Evolutionary conservation across 768 basidiomycete species (phyloP).

Genomic region (Lepiota venenata): DNA sequence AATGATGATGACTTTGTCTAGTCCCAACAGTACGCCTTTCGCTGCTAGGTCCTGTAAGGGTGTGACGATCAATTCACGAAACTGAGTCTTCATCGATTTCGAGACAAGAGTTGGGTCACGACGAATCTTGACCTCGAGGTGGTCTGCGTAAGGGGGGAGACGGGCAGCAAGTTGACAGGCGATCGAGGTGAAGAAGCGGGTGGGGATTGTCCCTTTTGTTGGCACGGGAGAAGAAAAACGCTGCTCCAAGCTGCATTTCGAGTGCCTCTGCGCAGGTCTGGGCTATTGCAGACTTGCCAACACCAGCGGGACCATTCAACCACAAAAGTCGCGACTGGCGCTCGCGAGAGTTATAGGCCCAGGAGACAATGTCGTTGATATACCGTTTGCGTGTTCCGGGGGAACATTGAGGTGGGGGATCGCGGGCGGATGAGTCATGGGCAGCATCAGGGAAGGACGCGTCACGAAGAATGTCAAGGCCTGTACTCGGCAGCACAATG

Average conservation of each 20-base stretch:
- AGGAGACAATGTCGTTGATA: too few species aligned
- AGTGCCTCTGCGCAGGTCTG: background rate
- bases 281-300: background rate
- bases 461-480: too few species aligned
- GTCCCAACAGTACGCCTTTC: background rate
- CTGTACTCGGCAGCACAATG: too few species aligned
- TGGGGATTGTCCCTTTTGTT: background rate
- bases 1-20: conserved; percentile 13
- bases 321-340: background rate
- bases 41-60: background rate
- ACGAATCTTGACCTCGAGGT: too few species aligned
- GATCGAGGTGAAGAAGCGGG: background rate
- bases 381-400: too few species aligned
- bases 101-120: background rate
- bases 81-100: background rate
- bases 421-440: too few species aligned
- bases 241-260: background rate
- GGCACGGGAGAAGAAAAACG: background rate
- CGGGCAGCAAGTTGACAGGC: conserved; percentile 1
- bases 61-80: background rate
- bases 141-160: background rate
- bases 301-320: background rate
- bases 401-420: too few species aligned
- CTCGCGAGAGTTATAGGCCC: too few species aligned
- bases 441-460: too few species aligned